Base-by-base conservation (phyloP, 495 filamentous ascomycete species). In the Penicillium macrosclerotiorum region DNA sequence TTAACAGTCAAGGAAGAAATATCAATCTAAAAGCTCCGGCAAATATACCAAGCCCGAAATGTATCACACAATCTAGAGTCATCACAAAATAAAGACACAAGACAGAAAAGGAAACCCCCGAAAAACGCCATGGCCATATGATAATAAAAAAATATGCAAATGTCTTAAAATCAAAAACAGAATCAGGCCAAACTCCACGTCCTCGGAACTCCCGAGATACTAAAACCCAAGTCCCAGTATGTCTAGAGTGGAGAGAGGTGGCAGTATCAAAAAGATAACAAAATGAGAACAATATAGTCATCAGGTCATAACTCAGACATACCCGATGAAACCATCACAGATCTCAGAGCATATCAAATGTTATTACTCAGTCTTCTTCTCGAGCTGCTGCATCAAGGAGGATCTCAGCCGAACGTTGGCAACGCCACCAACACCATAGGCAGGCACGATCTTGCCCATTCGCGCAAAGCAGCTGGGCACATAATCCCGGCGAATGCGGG, bases 361-460 rank as follows among this genome's bases (percentile, higher is more conserved):
- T 43, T 42, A 42, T 32, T 9, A 42, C 5, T 39, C 19, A 7
- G 19, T 14, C 25, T 41, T 41, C 33, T 54, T 60, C 61, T 81
- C 74, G 40, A 83, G 33, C 37, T 45, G 59, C 51, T 60, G 68
- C 74, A 88, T 80, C 62, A 82, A 52, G 33, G 53, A 62, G 62
- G 70, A 74, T 55, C 92, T 78, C 38, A 95, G 72, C 51, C 82
- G 76, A 37, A 77, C 73, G 74, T 96, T 97, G 3, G 90, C 85
- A 34, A 95, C 90, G 3, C 92, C 92, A 1, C 92, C 92, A 33
- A 96, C 72, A 20, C 92, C 92, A 77, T 96, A 96, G 13, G 92
- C 92, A 37, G 93, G 92, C 19, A 97, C 78, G 55, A 96, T 96
- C 69, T 93, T 82, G 30, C 85, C 87, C 72, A 96, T 88, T 37